Percentiles rank a stretch among this genome's conserved stretches.
phyloP scores from a whole-genome alignment of 345 rosid genomes.

The Citrus sp. region DNA sequence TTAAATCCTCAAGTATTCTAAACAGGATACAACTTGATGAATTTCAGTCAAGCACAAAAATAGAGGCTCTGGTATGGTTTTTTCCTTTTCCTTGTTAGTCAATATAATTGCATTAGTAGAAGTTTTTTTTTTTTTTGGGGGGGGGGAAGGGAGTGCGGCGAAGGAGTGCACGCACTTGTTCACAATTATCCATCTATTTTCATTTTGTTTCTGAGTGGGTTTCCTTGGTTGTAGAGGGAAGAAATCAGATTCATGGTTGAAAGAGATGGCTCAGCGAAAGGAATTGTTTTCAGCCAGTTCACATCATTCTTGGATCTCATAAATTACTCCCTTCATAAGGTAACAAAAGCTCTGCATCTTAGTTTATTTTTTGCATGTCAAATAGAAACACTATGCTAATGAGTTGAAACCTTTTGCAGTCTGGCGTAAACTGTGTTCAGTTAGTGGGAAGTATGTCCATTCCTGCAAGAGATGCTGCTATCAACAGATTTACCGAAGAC shows the following conservation, averaged over 20 bases:
- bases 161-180: background rate
- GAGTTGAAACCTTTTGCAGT: constrained; percentile 40
- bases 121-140: no score
- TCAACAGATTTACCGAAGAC: constrained; percentile 78
- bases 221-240: constrained; percentile 63
- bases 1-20: constrained; percentile 76
- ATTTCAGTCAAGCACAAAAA: constrained; percentile 97
- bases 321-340: constrained; percentile 80
- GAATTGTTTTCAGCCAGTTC: constrained; percentile 97
- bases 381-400: constrained; percentile 1
- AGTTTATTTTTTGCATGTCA: background rate
- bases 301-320: constrained; percentile 93
- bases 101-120: background rate
- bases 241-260: constrained; percentile 93
- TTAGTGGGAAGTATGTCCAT: constrained; percentile 88
- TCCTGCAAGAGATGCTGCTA: constrained; percentile 75
- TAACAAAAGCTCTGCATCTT: constrained; percentile 17
- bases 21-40: constrained; percentile 74
- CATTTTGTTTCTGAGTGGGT: background rate
- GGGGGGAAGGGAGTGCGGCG: no score
- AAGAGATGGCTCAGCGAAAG: constrained; percentile 98
- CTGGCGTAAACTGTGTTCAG: constrained; percentile 77
- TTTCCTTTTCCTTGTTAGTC: background rate
- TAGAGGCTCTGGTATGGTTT: constrained; percentile 87
- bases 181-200: background rate